phyloP scores from a whole-genome alignment of 352 stramenopile species.

The Paralagenidium karlingii region DNA sequence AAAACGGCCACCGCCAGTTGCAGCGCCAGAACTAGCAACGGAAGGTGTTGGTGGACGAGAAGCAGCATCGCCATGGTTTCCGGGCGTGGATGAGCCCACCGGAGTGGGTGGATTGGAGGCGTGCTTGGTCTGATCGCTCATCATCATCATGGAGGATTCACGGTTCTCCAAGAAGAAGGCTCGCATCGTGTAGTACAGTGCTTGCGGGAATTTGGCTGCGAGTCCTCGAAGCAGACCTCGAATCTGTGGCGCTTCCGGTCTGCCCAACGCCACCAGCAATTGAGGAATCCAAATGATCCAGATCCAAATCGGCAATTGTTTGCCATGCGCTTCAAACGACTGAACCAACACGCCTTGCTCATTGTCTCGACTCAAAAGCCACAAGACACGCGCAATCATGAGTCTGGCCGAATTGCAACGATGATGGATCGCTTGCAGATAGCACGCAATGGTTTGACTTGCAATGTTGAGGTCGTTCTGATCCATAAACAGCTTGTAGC shows the following conservation, averaged over 20 bases:
- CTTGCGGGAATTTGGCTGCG: conserved; percentile 93
- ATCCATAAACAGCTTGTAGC: conserved; percentile 72
- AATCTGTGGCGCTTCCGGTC: conserved; percentile 83
- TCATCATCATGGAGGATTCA: conserved; percentile 64
- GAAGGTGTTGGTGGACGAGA: conserved; percentile 4
- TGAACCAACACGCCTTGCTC: conserved; percentile 54
- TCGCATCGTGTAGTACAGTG: conserved; percentile 96
- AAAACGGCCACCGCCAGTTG: conserved; percentile 7
- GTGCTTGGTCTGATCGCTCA: conserved; percentile 13
- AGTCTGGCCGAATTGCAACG: conserved; percentile 78
- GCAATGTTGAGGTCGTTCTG: conserved; percentile 63
- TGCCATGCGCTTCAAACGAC: conserved; percentile 89
- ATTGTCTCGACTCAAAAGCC: conserved; percentile 85
- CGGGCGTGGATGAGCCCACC: too few relatives aligned
- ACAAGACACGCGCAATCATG: conserved; percentile 86
- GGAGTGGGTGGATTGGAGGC: conserved; percentile 4
- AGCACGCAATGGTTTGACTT: conserved; percentile 87
- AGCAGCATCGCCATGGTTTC: too few relatives aligned
- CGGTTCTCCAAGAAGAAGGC: conserved; percentile 97
- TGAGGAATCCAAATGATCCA: conserved; percentile 99
- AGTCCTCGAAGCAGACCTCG: conserved; percentile 65
- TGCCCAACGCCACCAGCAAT: conserved; percentile 90
- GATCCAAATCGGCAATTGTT: conserved; percentile 94
- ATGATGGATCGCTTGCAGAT: conserved; percentile 88
- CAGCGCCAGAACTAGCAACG: conserved; percentile 1